Conservation (phyloP, 768 basidiomycete species). For the Lactifluus pinguis region DNA sequence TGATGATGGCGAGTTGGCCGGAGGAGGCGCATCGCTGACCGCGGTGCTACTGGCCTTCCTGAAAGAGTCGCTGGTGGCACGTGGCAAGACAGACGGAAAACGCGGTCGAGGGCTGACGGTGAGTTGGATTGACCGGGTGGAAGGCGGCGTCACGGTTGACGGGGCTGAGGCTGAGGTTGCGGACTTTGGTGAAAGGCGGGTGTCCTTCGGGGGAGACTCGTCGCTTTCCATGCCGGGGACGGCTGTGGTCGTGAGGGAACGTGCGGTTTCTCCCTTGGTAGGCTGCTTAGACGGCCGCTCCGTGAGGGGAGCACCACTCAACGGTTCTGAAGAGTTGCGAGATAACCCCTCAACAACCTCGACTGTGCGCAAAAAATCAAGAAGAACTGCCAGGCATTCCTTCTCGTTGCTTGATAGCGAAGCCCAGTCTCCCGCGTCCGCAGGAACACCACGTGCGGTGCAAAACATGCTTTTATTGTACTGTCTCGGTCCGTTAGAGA, state of each 20-base stretch:
- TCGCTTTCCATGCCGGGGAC: not conserved
- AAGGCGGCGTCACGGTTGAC: not conserved
- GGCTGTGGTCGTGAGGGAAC: not conserved
- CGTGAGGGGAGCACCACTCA: not conserved
- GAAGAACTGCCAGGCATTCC: slow-evolving; percentile 11
- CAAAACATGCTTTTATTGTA: slow-evolving; percentile 18
- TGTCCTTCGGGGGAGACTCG: not conserved
- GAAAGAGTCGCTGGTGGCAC: slow-evolving; percentile 4
- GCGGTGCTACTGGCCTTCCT: slow-evolving; percentile 20
- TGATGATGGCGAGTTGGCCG: slow-evolving; percentile 15
- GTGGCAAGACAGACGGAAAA: slow-evolving; percentile 5
- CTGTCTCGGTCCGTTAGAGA: not conserved
- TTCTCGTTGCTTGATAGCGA: slow-evolving; percentile 10
- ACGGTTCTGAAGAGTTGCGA: not conserved
- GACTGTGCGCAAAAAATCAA: slow-evolving; percentile 14
- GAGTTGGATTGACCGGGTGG: slow-evolving; percentile 1
- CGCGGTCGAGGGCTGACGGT: slow-evolving; percentile 16
- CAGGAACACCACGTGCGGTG: slow-evolving; percentile 1
- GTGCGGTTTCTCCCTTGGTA: not conserved
- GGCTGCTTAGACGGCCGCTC: not conserved
- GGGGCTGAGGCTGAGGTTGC: not conserved
- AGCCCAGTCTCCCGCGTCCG: slow-evolving; percentile 14
- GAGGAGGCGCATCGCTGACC: not conserved
- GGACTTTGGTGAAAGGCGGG: not conserved
- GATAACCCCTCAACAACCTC: slow-evolving; percentile 9